Evolutionary conservation across 2,329 filamentous ascomycete genomes (phyloP), one percentile per base, ranked within the genome.

Genomic region (Raffaelea ambrosiae): DNA sequence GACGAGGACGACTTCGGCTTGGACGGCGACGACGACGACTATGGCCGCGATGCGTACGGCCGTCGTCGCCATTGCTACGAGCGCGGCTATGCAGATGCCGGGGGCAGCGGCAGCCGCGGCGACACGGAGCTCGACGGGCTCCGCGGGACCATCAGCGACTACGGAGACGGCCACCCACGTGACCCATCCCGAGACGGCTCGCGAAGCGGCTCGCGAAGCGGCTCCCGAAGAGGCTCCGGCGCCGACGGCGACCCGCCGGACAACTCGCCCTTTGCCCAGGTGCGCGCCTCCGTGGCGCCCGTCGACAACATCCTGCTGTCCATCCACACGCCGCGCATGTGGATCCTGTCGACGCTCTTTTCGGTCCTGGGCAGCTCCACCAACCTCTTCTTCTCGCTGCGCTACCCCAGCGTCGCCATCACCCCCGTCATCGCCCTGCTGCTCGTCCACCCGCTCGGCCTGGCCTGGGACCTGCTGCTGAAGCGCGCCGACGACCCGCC

Each of bases 401-500:
- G 88, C 76, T 94, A 93, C 72, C 88, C 88, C 23, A 93, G 88
- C 63, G 87, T 94, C 63, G 85, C 86, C 51, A 91, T 94, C 59
- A 91, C 87, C 20, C 88, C 88, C 36, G 86, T 95, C 55, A 94
- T 95, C 68, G 87, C 88, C 26, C 73, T 93, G 58, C 72, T 94
- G 50, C 79, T 95, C 48, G 87, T 89, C 42, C 88, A 93, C 60
- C 88, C 88, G 2, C 76, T 94, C 47, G 88, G 88, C 51, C 77
- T 87, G 21, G 61, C 88, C 23, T 91, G 88, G 85, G 88, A 94
- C 60, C 73, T 77, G 47, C 44, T 82, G 4, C 66, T 93, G 20
- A 89, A 88, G 67, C 69, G 86, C n/a, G 66, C 68, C 9, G 71
- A 72, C 54, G 74, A 74, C 52, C 68, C 73, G 9, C 64, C 65